These are phyloP conservation scores for Diaporthe amygdali DNA, from an alignment of 2,329 filamentous ascomycete genomes.

Conservation along the genomic window DNA sequence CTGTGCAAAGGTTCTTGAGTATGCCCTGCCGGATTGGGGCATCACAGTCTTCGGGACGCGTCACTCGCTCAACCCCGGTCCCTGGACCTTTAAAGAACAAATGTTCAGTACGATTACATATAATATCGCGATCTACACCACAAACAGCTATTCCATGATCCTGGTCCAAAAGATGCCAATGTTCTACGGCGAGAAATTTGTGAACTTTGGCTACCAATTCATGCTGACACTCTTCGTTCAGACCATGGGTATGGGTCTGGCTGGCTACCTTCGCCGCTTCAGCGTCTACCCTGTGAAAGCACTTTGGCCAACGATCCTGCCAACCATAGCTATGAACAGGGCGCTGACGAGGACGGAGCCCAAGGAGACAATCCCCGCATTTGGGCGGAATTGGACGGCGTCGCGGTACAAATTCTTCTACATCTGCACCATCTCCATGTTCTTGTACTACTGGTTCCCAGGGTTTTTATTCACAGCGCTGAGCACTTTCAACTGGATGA, in stretches of 20 bases:
- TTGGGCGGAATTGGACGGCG: slow-evolving; percentile 40
- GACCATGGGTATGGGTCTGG: slow-evolving; percentile 49
- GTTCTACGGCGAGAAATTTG: slow-evolving; percentile 47
- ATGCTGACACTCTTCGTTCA: slow-evolving; percentile 46
- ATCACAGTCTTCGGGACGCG: slow-evolving; percentile 45
- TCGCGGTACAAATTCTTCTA: slow-evolving; percentile 51
- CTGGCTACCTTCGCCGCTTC: slow-evolving; percentile 44
- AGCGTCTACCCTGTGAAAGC: slow-evolving; percentile 43
- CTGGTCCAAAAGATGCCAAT: slow-evolving; percentile 40
- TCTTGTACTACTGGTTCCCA: slow-evolving; percentile 55
- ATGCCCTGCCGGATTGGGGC: slow-evolving; percentile 49
- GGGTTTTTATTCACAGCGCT: slow-evolving; percentile 50
- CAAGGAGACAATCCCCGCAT: slow-evolving; percentile 44
- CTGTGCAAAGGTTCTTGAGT: slow-evolving; percentile 49
- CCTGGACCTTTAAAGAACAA: slow-evolving; percentile 49
- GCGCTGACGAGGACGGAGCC: slow-evolving; percentile 39
- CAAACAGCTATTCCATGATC: slow-evolving; percentile 41
- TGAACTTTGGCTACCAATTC: slow-evolving; percentile 46
- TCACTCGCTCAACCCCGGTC: slow-evolving; percentile 46
- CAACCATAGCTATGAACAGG: slow-evolving; percentile 41
- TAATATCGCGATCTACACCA: slow-evolving; percentile 41
- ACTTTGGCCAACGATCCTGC: slow-evolving; percentile 49
- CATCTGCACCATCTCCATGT: slow-evolving; percentile 41
- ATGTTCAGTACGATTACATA: slow-evolving; percentile 47
- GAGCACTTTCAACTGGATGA: slow-evolving; percentile 54